Evolutionary conservation across 2,329 filamentous ascomycete genomes (phyloP).

Genomic region (Pezicula neosporulosa): DNA sequence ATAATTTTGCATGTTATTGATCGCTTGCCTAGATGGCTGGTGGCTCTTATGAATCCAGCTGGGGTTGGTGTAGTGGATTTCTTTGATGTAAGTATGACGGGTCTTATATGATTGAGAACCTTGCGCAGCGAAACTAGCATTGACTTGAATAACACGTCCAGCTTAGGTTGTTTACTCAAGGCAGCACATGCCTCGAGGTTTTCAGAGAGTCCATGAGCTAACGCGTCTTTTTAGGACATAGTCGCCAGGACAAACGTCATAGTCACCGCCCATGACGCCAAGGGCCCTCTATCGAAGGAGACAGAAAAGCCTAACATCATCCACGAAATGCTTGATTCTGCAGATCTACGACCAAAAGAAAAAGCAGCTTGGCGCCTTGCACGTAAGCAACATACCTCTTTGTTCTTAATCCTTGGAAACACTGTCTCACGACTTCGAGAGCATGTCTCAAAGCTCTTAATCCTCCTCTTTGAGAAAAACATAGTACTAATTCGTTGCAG

Average conservation of each 20-base stretch:
- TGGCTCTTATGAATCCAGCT: constrained; percentile 3
- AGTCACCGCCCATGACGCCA: neutral
- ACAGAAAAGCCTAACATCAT: constrained; percentile 5
- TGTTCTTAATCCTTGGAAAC: too few species aligned
- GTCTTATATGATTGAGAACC: too few species aligned
- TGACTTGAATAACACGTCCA: too few species aligned
- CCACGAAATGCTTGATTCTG: constrained; percentile 12
- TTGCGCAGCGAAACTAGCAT: too few species aligned
- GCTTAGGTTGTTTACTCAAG: too few species aligned
- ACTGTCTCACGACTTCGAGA: too few species aligned
- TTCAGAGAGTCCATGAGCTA: too few species aligned
- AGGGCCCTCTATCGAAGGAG: neutral
- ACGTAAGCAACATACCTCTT: too few species aligned
- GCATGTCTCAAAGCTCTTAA: too few species aligned
- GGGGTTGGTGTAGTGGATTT: constrained; percentile 7
- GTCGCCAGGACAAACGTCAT: neutral
- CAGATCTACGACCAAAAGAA: constrained; percentile 8
- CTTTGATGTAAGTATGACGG: neutral
- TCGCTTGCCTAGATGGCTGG: constrained; percentile 4
- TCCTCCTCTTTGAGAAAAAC: too few species aligned
- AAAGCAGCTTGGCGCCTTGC: constrained; percentile 11
- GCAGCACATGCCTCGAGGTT: too few species aligned
- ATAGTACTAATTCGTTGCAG: too few species aligned
- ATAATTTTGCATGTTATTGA: constrained; percentile 3
- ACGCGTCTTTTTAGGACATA: constrained; percentile 1